A percentile compares a stretch with the other conserved stretches of the same genome.
Conservation (phyloP, 805 yeast species). For the Saturnispora sanitii region DNA sequence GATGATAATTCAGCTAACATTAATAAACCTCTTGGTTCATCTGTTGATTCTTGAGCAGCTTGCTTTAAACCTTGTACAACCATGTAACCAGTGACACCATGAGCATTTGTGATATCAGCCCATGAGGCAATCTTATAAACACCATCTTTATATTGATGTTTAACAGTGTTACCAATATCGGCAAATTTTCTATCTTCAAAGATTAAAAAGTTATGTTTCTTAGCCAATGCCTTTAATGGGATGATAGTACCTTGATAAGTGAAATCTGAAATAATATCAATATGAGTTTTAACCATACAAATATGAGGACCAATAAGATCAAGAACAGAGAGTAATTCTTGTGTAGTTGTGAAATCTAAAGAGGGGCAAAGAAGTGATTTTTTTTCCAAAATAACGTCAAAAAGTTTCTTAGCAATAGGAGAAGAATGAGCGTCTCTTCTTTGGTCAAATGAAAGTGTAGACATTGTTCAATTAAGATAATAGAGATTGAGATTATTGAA, state of each 20-base stretch:
- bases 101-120: constrained; percentile 97
- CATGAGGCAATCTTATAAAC: constrained; percentile 81
- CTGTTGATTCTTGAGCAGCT: constrained; percentile 61
- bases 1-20: constrained; percentile 95
- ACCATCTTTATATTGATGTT: constrained; percentile 87
- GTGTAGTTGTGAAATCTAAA: constrained; percentile 75
- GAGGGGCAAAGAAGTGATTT: constrained; percentile 91
- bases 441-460: constrained; percentile 39
- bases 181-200: constrained; percentile 98
- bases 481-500: not conserved
- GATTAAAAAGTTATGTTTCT: constrained; percentile 78
- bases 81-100: constrained; percentile 93
- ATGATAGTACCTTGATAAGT: constrained; percentile 65
- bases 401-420: constrained; percentile 67
- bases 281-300: constrained; percentile 87
- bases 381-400: constrained; percentile 67
- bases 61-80: constrained; percentile 80
- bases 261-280: constrained; percentile 88
- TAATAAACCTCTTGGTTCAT: constrained; percentile 78
- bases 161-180: constrained; percentile 96
- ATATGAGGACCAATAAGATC: constrained; percentile 86
- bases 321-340: constrained; percentile 58
- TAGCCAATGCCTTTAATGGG: constrained; percentile 64
- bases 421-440: constrained; percentile 68
- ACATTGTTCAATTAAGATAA: not conserved